phyloP scores from a whole-genome alignment of 345 rosid genomes.

The Ailanthus altissimus region DNA sequence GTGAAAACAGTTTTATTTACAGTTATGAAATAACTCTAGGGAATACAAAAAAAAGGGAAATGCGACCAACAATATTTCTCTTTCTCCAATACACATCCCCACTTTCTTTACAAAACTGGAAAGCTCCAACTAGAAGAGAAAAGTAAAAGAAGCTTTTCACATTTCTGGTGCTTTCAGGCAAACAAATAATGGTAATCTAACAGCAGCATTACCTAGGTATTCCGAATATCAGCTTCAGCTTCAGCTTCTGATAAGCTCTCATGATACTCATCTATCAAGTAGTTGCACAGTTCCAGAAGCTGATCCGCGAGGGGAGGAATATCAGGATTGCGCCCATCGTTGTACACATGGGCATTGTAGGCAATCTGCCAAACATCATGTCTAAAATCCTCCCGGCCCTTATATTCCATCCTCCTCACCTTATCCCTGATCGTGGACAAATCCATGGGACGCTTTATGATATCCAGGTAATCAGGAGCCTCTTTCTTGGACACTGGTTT shows the following conservation, averaged over 20 bases:
- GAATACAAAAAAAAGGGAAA: neutral
- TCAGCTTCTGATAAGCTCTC: conserved; percentile 65
- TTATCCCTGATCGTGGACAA: conserved; percentile 78
- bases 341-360: conserved; percentile 76
- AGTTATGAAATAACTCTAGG: neutral
- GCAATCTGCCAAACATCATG: conserved; percentile 90
- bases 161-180: conserved; percentile 6
- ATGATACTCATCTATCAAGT: conserved; percentile 51
- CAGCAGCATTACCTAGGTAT: conserved; percentile 12
- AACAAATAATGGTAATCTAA: conserved; percentile 8
- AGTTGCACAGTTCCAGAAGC: conserved; percentile 88
- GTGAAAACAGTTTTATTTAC: neutral
- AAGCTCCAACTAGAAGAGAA: neutral
- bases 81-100: neutral
- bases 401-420: conserved; percentile 85
- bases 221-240: conserved; percentile 50
- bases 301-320: conserved; percentile 98
- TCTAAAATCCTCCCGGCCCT: conserved; percentile 64
- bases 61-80: neutral
- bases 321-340: conserved; percentile 76
- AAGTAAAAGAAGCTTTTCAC: neutral
- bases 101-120: neutral
- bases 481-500: conserved; percentile 90
- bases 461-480: conserved; percentile 79
- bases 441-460: conserved; percentile 80